phyloP scores from a whole-genome alignment of 495 filamentous ascomycete species.

The Daldinia concentrica region DNA sequence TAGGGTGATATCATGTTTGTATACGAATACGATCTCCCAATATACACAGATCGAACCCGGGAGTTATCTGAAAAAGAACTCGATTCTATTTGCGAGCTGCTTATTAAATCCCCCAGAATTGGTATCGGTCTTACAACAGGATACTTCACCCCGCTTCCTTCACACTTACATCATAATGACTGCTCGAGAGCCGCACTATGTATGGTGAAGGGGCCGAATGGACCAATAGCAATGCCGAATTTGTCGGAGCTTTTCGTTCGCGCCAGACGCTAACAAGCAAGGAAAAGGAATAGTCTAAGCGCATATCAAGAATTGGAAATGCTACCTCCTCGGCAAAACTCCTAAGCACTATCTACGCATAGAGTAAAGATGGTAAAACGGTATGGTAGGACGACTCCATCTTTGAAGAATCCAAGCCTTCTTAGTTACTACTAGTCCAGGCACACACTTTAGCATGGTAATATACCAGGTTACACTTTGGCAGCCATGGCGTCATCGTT shows the following conservation, averaged over 20 bases:
- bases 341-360: conserved; percentile 1
- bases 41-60: not conserved
- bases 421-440: conserved; percentile 8
- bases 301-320: conserved; percentile 17
- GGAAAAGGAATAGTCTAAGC: conserved; percentile 13
- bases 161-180: conserved; percentile 34
- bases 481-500: conserved; percentile 36
- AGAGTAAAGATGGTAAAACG: not conserved
- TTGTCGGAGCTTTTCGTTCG: conserved; percentile 25
- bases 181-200: conserved; percentile 19
- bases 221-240: conserved; percentile 12
- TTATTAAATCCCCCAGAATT: not conserved
- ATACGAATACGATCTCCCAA: conserved; percentile 16
- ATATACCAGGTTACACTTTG: conserved; percentile 8
- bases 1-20: conserved; percentile 19
- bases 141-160: conserved; percentile 13
- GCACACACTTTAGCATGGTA: conserved; percentile 5
- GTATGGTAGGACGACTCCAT: not conserved
- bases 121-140: not conserved
- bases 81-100: not conserved
- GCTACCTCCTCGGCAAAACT: conserved; percentile 1
- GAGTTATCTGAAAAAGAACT: not conserved
- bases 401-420: conserved; percentile 8
- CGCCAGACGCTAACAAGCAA: conserved; percentile 23
- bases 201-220: conserved; percentile 12